Evolutionary conservation across 1,139 yeast species (phyloP).

Genomic region (Pichia inconspicua): DNA sequence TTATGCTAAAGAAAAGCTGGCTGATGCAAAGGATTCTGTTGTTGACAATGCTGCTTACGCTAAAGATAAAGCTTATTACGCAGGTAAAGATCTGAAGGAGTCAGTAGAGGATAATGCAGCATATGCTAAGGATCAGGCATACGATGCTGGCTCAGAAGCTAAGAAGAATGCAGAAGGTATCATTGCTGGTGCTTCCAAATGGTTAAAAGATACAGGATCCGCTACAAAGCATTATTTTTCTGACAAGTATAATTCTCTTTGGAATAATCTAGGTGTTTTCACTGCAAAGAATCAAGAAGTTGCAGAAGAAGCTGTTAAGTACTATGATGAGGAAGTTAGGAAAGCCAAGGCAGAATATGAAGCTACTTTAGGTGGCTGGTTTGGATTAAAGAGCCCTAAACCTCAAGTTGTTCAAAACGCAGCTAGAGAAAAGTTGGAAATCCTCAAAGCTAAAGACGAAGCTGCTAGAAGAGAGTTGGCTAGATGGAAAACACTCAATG

Average conservation of each 20-base stretch:
- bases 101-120: conserved; percentile 12
- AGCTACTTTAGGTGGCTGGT: conserved; percentile 13
- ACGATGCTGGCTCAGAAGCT: conserved; percentile 21
- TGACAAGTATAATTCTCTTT: conserved; percentile 31
- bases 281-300: conserved; percentile 21
- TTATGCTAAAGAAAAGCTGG: background rate
- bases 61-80: conserved; percentile 6
- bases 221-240: conserved; percentile 24
- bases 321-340: conserved; percentile 11
- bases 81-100: conserved; percentile 15
- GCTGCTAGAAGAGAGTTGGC: conserved; percentile 12
- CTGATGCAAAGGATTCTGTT: conserved; percentile 2
- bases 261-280: conserved; percentile 23
- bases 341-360: conserved; percentile 14
- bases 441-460: conserved; percentile 6
- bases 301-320: conserved; percentile 25
- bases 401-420: conserved; percentile 12
- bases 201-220: conserved; percentile 2
- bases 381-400: conserved; percentile 13
- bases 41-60: conserved; percentile 6
- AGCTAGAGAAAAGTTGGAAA: conserved; percentile 11
- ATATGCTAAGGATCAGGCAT: conserved; percentile 18
- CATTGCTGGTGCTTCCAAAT: background rate
- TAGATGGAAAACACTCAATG: conserved; percentile 10
- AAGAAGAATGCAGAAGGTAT: background rate